Evolutionary conservation across 2,329 filamentous ascomycete genomes (phyloP), one percentile per base, ranked within the genome.

Genomic region (Colletotrichum abscissum): DNA sequence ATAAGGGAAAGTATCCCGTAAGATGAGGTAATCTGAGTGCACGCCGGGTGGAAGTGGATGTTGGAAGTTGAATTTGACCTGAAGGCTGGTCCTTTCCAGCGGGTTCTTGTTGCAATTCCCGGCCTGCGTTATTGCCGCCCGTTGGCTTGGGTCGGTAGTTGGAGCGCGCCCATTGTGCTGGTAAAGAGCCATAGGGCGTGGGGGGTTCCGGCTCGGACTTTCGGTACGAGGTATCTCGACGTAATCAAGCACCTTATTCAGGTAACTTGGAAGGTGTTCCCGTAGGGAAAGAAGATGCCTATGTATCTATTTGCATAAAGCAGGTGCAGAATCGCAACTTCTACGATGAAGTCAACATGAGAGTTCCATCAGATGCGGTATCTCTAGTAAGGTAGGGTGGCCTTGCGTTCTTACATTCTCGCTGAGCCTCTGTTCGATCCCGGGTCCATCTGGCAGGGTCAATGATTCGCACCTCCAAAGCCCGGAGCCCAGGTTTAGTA

Each of bases 61-160:
- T 42, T 42, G 14, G 14, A 49, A 49, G 42, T 49, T 49, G 42
- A 49, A 49, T n/a, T 49, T 49, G 19, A 1, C 6, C 42, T 49
- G 12, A 42, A 42, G 38, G 38, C 58, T n/a, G 59, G 19, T 38
- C 59, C 8, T 46, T 30, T 30, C 28, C 19, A 26, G 59, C 26
- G 59, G 59, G 16, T 49, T 62, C 28, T 28, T 26, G 5, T 7
- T n/a, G 6, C n/a, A 33, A 52, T 54, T 24, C 46, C 19, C 19
- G 42, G 42, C 7, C 60, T 63, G 42, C 60, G 46, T 63, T 63
- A 12, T n/a, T 52, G 28, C 60, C 46, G 42, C 42, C 19, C 42
- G 28, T 52, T 52, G 60, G 42, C 19, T 54, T 46, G 60, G 42
- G 22, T 52, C 60, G 60, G 60, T 63, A 63, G 60, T 63, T 63